phyloP scores from a whole-genome alignment of 441 rosid genomes.

The Breynia disticha region DNA sequence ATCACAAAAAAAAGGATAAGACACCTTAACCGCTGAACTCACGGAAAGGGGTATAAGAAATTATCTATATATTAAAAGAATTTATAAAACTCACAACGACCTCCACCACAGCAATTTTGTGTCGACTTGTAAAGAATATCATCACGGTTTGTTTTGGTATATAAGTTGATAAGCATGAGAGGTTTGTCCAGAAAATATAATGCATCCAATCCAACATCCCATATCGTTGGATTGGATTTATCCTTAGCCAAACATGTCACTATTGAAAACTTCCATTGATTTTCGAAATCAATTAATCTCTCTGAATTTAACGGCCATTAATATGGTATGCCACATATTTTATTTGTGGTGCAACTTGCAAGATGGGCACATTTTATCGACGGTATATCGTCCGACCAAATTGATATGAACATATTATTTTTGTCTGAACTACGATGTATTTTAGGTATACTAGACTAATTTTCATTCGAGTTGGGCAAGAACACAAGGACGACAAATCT shows the following conservation, averaged over 20 bases:
- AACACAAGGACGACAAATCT: too few relatives aligned
- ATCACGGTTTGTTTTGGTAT: not conserved
- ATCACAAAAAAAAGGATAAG: too few relatives aligned
- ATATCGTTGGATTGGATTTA: conserved; percentile 5
- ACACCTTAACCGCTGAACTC: too few relatives aligned
- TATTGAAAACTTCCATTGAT: too few relatives aligned
- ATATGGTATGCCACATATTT: not conserved
- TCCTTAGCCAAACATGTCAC: conserved; percentile 8
- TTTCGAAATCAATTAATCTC: not conserved
- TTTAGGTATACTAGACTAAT: too few relatives aligned
- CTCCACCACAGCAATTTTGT: too few relatives aligned
- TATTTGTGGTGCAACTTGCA: conserved; percentile 2
- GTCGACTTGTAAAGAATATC: not conserved
- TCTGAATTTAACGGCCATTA: not conserved
- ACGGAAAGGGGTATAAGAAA: too few relatives aligned
- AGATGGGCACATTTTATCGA: not conserved
- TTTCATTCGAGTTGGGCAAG: too few relatives aligned
- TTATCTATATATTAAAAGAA: too few relatives aligned
- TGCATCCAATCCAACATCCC: conserved; percentile 7
- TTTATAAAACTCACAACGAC: too few relatives aligned
- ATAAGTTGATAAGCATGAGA: not conserved
- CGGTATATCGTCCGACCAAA: not conserved
- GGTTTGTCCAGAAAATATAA: not conserved
- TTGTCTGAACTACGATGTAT: too few relatives aligned
- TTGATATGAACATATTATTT: not conserved